These are phyloP conservation scores for Xylaria sp. DNA, from an alignment of 2,329 filamentous ascomycete genomes.

Conservation along the genomic window DNA sequence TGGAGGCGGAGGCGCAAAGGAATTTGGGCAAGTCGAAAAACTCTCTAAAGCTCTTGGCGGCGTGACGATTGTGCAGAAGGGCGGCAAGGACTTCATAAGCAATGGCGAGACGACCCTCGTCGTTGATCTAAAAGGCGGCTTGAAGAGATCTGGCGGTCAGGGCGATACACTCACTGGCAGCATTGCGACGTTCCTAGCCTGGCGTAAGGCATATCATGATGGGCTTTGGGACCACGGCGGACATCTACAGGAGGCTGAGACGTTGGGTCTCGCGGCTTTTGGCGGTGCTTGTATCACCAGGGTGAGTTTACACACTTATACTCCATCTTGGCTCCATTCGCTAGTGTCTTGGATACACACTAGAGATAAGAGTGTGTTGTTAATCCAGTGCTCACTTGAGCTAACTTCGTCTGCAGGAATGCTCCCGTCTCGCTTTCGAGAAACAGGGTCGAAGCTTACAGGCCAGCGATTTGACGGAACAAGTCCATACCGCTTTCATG, in stretches of 20 bases:
- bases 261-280: conserved; percentile 83
- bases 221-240: conserved; percentile 76
- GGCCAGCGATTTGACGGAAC: conserved; percentile 91
- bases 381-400: background rate
- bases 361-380: background rate
- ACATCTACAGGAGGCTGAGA: conserved; percentile 63
- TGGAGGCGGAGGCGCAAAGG: conserved; percentile 22
- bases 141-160: conserved; percentile 93
- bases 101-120: conserved; percentile 80
- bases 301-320: conserved; percentile 57
- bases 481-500: conserved; percentile 85
- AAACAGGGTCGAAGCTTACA: conserved; percentile 89
- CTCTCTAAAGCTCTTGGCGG: conserved; percentile 83
- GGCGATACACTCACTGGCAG: conserved; percentile 94
- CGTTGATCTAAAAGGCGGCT: conserved; percentile 81
- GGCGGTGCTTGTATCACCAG: conserved; percentile 89
- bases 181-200: conserved; percentile 88
- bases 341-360: background rate
- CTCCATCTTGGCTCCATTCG: background rate
- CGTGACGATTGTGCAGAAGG: conserved; percentile 93
- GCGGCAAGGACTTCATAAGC: conserved; percentile 81
- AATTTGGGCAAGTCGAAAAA: conserved; percentile 66
- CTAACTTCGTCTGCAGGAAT: conserved; percentile 66
- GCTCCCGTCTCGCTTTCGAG: conserved; percentile 85
- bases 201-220: conserved; percentile 88